Base-by-base conservation (phyloP, 2,329 filamentous ascomycete species). In the Eutypella sp. region DNA sequence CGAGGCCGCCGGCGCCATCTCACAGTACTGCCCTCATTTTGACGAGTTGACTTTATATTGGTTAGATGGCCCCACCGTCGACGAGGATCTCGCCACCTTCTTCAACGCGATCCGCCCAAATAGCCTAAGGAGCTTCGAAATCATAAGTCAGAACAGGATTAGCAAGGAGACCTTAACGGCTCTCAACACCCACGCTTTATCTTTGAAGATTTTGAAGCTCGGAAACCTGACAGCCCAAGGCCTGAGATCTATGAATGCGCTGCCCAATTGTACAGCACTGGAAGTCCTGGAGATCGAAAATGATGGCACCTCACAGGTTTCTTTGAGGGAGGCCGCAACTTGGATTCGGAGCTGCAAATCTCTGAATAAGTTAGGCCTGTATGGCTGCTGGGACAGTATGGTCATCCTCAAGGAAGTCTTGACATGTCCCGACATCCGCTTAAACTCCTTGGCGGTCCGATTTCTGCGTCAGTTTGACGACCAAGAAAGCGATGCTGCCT, bases 11-110 rank as follows among this genome's bases (percentile, higher is more conserved):
- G 65, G 67, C 11, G 72, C 78, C 3, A 76, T 89, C 40, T 68
- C 72, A 20, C 60, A 72, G 20, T 68, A 76, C 53, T 89, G 84
- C 53, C 79, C 79, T 2, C 66, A 74, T 8, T 84, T 89, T 54
- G 72, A 72, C 37, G 73, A 77, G 33, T 63, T 89, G 19, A 77
- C 72, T 22, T 79, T 85, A 45, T 82, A 75, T 50, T 69, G 56
- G 25, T 71, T 66, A 46, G 53, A 54, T 15, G 66, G 67, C 22
- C 57, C 63, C 0, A 70, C 74, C n/a, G 71, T 75, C 6, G 84
- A 87, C 48, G 64, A 72, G 23, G 70, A 78, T 34, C 68, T 85
- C 41, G 75, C 81, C 1, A 66, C 67, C 2, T 85, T 87, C 55
- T 70, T 88, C 40, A 66, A 65, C 20, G 68, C 70, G 1, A 69